Evolutionary conservation across 768 basidiomycete genomes (phyloP), one percentile per base, ranked within the genome.

Genomic region (Fistulinella prunicolor): DNA sequence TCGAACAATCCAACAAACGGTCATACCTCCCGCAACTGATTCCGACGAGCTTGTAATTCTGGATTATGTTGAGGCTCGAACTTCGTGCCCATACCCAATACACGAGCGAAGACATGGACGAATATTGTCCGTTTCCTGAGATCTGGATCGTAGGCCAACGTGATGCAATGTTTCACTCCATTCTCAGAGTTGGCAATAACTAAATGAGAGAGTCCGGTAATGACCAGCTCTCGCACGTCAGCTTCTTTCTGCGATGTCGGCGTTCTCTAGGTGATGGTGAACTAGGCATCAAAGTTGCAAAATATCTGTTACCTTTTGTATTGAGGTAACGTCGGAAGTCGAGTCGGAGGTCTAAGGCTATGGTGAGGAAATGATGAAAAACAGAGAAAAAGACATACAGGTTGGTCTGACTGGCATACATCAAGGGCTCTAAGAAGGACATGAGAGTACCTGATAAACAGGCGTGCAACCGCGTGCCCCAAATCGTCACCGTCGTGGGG

Each of bases 131-230:
- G 80, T 57, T 86, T 83, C 32, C 77, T 69, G 21, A 76, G 70
- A 59, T 94, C 86, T 19, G 72, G 64, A 57, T 89, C 85, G 56
- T 90, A 92, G 1, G 87, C 89, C 49, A 89, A 73, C 5, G 82
- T 71, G 19, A 94, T 78, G 58, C 87, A 92, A 63, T 94, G 89
- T 64, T 92, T 93, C 61, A 94, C 82, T 6, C 90, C 93, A 56
- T 82, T 85, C 60, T 94, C 89, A 14, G 88, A 83, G 61, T 95
- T 95, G 12, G 90, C 80, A 28, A 77, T 80, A 46, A 95, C 83
- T 6, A 95, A 73, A 51, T 92, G 84, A 1, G 91, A 80, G 7
- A 95, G 77, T 1, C 87, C 89, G 6, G 81, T 78, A 49, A 94
- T 87, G 36, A 90, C 83, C 14, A 89, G 70, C 49, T 90, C 85